Conservation (phyloP, 2,329 filamentous ascomycete genomes). For the Chaetomium sp. region DNA sequence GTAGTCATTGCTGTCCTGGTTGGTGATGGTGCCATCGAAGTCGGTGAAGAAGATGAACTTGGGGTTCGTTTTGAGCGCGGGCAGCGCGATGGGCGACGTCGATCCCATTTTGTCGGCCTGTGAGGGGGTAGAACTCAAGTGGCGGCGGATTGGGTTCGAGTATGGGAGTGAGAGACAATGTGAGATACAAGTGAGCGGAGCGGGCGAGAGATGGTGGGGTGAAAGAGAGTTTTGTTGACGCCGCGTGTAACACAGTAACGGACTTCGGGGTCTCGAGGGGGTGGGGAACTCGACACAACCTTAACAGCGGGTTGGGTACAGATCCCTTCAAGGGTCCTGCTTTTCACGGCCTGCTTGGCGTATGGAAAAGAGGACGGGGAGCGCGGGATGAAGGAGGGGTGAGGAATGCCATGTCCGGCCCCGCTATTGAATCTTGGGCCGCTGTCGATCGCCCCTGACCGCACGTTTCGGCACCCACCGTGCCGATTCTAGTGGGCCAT, state of each 20-base stretch:
- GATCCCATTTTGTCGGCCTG: conserved; percentile 46
- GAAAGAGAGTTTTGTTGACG: neutral
- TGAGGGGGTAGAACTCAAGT: neutral
- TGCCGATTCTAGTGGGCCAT: conserved; percentile 12
- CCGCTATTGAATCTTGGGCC: neutral
- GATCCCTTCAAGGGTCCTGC: conserved; percentile 2
- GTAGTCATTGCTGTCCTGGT: conserved; percentile 65
- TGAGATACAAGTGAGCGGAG: neutral
- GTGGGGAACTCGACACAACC: neutral
- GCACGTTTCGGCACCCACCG: conserved; percentile 19
- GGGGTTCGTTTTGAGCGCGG: conserved; percentile 67
- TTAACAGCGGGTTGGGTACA: neutral
- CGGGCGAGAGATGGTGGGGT: neutral
- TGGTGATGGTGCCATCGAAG: conserved; percentile 95
- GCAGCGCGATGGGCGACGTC: conserved; percentile 46
- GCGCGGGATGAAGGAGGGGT: neutral
- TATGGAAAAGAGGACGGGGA: neutral
- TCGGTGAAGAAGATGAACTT: conserved; percentile 98
- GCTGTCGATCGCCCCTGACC: conserved; percentile 20
- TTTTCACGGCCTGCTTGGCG: neutral
- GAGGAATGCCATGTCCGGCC: neutral
- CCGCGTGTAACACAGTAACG: neutral
- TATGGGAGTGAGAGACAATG: neutral
- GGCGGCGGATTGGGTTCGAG: neutral
- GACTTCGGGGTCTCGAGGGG: neutral